Evolutionary conservation across 805 yeast species (phyloP).

Genomic region (Candida ascalaphidarum): DNA sequence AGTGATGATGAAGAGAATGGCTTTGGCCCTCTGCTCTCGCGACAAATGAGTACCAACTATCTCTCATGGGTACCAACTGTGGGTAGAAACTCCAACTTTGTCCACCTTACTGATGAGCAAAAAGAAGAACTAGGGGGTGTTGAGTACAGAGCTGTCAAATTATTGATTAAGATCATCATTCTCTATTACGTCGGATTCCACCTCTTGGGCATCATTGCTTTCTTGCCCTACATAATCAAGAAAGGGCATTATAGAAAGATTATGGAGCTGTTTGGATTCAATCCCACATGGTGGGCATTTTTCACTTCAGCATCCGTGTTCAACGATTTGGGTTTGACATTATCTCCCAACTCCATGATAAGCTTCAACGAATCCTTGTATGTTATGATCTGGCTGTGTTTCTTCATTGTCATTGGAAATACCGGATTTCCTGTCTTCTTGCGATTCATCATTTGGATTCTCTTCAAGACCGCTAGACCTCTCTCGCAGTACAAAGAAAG

Average conservation of each 20-base stretch:
- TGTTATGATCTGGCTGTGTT: conserved; percentile 51
- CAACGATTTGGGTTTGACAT: conserved; percentile 77
- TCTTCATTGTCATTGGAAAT: conserved; percentile 84
- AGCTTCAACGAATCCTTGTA: conserved; percentile 59
- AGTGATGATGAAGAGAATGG: conserved; percentile 10
- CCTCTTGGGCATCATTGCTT: conserved; percentile 39
- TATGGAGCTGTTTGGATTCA: conserved; percentile 48
- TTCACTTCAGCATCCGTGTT: conserved; percentile 76
- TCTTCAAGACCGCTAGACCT: conserved; percentile 60
- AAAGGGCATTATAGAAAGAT: conserved; percentile 32
- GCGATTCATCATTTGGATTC: conserved; percentile 74
- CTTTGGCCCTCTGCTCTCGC: conserved; percentile 7
- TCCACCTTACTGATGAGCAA: conserved; percentile 71
- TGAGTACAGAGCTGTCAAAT: conserved; percentile 83
- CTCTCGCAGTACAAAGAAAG: conserved; percentile 64
- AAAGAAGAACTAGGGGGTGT: conserved; percentile 96
- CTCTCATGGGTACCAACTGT: conserved; percentile 87
- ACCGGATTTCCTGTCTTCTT: conserved; percentile 88
- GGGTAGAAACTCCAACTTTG: conserved; percentile 90
- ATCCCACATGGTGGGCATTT: conserved; percentile 90
- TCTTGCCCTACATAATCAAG: conserved; percentile 49
- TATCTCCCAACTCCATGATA: conserved; percentile 74
- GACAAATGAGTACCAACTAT: conserved; percentile 49
- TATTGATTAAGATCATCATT: conserved; percentile 57
- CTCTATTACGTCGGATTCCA: conserved; percentile 74